These are phyloP conservation scores for Gelatoporia subvermispora DNA, from an alignment of 768 basidiomycete genomes.

Conservation along the genomic window DNA sequence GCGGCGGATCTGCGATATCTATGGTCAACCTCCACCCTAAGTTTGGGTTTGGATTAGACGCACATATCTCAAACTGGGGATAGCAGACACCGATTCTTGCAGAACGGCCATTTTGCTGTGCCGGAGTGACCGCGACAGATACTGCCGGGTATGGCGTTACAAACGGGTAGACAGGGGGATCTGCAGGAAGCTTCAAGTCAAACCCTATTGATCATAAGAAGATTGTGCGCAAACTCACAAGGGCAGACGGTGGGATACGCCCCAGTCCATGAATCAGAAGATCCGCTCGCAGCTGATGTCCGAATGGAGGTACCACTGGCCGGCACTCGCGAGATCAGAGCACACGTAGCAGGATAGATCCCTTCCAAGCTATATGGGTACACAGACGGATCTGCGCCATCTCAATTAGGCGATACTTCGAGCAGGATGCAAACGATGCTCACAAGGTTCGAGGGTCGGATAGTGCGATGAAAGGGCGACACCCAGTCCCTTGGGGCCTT, in stretches of 20 bases:
- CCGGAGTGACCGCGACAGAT: not conserved
- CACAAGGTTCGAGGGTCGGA: conserved; percentile 14
- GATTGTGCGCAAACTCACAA: conserved; percentile 13
- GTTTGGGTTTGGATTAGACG: not conserved
- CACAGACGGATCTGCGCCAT: conserved; percentile 29
- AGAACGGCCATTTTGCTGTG: not conserved
- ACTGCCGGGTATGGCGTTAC: conserved; percentile 21
- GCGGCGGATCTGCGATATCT: conserved; percentile 14
- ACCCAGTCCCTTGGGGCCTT: not conserved
- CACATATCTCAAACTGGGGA: conserved; percentile 17
- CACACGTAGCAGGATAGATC: conserved; percentile 28
- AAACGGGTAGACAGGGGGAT: conserved; percentile 22
- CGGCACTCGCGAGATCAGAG: too few species aligned
- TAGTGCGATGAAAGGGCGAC: conserved; percentile 4
- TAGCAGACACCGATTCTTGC: conserved; percentile 4
- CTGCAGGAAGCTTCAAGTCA: conserved; percentile 2
- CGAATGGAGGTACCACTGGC: too few species aligned
- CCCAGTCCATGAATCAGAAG: not conserved
- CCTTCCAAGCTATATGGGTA: conserved; percentile 36
- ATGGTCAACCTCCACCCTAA: not conserved
- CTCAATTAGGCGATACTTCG: not conserved
- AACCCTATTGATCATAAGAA: not conserved
- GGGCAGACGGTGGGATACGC: conserved; percentile 17
- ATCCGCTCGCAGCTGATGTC: too few species aligned
- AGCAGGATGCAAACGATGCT: not conserved